Evolutionary conservation across 176 grass and related monocot genomes (phyloP).

Genomic region (Alopecurus myosuroides): DNA sequence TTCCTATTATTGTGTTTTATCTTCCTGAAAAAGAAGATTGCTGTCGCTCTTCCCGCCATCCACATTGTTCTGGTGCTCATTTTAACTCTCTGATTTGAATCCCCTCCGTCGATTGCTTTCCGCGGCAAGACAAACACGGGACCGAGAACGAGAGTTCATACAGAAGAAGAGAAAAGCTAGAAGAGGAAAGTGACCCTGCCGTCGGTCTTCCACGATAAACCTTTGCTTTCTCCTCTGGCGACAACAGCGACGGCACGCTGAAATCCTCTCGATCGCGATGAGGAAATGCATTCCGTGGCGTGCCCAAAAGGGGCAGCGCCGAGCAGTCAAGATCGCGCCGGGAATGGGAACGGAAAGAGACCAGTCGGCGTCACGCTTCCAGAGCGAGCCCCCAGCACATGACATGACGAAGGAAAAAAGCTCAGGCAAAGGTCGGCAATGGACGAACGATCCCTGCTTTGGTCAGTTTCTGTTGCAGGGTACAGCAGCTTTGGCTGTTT

Average conservation of each 20-base stretch:
- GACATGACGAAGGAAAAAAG: not conserved
- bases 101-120: not conserved
- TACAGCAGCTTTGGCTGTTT: not conserved
- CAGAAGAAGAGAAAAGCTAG: not conserved
- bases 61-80: not conserved
- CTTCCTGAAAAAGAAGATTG: too few species aligned
- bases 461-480: not conserved
- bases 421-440: not conserved
- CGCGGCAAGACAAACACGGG: not conserved
- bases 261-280: not conserved
- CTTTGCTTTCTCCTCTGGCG: not conserved
- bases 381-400: not conserved
- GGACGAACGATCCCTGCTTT: not conserved
- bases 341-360: not conserved
- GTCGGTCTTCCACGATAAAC: not conserved
- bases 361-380: constrained; percentile 12
- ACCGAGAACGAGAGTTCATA: not conserved
- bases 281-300: not conserved
- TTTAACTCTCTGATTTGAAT: not conserved
- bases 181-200: not conserved
- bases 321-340: constrained; percentile 4
- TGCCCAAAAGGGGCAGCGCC: not conserved
- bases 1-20: too few species aligned
- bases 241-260: not conserved
- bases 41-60: not conserved